Base-by-base conservation (phyloP, 192 early-diverging fungal species). In the Podila epigama region DNA sequence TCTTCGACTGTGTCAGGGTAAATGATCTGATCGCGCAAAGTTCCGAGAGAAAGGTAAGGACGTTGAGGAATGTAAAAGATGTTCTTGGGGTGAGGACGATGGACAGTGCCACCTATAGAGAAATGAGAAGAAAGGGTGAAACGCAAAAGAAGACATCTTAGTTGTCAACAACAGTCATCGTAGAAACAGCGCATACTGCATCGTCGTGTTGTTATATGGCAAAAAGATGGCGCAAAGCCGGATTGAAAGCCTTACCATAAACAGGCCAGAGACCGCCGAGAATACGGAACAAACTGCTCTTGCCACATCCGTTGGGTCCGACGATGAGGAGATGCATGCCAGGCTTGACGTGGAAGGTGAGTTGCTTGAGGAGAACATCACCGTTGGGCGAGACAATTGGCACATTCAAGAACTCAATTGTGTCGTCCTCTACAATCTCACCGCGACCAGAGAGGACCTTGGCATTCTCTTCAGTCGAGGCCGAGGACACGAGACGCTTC, bases 1-100 rank as follows among this genome's bases (percentile, higher is more conserved):
- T 98, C 93, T 34, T 86, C 84, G 13, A 86, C 79, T 31, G 90
- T 93, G 77, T 97, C 90, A 15, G 98, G 98, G 80, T 99, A 99
- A 59, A 98, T 97, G 63, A 99, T 88, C 86, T 98, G 96, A 81
- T 98, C 97, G 37, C 98, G 92, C 52, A 99, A 82, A 2, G 95
- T 97, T 42, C 98, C 96, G 31, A 96, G 77, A 37, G 95, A 91
- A 32, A 99, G 84, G 66, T 99, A 99, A n/a, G 98, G 98, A 36
- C 96, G 90, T 80, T 99, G 98, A 29, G 98, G 97, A 62, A 99
- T 95, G 82, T 99, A 99, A 60, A 99, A 97, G 63, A 99, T 95
- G 79, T 94, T 91, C 68, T 89, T 89, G 77, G 88, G 87, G 73
- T 89, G 85, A 12, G 92, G 93, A 59, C 87, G 90, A 51, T 88